Conservation (phyloP, 2,329 filamentous ascomycete genomes). For the Xylariaceae sp. region DNA sequence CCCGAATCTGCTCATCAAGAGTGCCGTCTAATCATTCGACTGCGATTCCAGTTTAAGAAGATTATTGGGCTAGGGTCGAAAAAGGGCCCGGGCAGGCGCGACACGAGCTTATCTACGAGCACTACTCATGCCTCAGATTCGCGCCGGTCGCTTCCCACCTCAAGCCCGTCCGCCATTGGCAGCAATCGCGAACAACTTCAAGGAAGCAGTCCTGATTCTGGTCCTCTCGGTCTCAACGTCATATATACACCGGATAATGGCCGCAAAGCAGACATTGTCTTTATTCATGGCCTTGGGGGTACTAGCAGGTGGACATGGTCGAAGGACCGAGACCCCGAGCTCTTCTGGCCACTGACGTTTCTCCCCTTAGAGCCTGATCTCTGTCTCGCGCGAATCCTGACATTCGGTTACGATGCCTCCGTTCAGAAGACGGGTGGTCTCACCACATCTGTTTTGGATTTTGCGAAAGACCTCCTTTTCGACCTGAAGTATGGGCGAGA, state of each 20-base stretch:
- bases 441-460: slow-evolving; percentile 23
- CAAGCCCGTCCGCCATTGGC: too few relatives aligned
- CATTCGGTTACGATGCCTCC: slow-evolving; percentile 30
- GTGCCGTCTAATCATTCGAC: too few relatives aligned
- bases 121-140: too few relatives aligned
- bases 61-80: too few relatives aligned
- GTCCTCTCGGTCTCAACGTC: slow-evolving; percentile 13
- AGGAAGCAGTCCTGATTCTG: neutral
- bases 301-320: slow-evolving; percentile 28
- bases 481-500: slow-evolving; percentile 23
- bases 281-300: slow-evolving; percentile 32
- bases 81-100: too few relatives aligned
- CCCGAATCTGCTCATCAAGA: too few relatives aligned
- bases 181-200: too few relatives aligned
- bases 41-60: too few relatives aligned
- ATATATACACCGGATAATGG: slow-evolving; percentile 13
- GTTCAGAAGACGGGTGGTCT: slow-evolving; percentile 15
- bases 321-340: slow-evolving; percentile 14
- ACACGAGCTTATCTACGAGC: too few relatives aligned
- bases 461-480: slow-evolving; percentile 29
- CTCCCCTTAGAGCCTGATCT: slow-evolving; percentile 26
- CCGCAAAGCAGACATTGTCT: slow-evolving; percentile 24
- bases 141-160: too few relatives aligned
- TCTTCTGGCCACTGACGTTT: slow-evolving; percentile 29
- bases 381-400: slow-evolving; percentile 22